Conservation (phyloP, 2,329 filamentous ascomycete species). For the Akanthomyces dipterigenus region DNA sequence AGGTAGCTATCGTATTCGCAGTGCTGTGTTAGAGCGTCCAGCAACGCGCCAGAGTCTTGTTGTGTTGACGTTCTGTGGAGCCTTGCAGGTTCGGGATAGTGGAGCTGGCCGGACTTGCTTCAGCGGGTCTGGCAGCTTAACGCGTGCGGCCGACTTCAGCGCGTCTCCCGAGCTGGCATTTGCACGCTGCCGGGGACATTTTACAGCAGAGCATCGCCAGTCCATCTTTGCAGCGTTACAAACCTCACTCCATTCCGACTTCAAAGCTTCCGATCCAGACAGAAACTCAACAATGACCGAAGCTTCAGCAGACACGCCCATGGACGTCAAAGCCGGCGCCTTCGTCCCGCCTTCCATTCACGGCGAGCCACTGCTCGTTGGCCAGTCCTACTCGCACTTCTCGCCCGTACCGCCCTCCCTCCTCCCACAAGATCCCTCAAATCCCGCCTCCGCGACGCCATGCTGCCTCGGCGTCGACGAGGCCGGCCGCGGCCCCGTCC, state of each 20-base stretch:
- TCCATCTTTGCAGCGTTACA: too few relatives aligned
- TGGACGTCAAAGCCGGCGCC: constrained; percentile 17
- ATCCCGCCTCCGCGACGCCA: constrained; percentile 26
- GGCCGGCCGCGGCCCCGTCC: constrained; percentile 87
- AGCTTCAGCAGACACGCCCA: constrained; percentile 17
- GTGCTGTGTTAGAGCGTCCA: background rate
- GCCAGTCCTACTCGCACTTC: constrained; percentile 65
- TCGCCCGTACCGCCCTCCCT: constrained; percentile 61
- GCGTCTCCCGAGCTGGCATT: background rate
- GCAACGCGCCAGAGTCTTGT: constrained; percentile 7
- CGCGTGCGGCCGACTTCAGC: constrained; percentile 2
- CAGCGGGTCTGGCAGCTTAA: constrained; percentile 5
- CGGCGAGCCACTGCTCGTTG: constrained; percentile 47
- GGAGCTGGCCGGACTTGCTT: background rate
- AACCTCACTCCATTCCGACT: too few relatives aligned
- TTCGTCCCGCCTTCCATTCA: constrained; percentile 69
- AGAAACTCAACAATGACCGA: constrained; percentile 31
- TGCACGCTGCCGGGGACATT: background rate
- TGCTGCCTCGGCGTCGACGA: constrained; percentile 89
- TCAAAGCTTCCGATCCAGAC: background rate
- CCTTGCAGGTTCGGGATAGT: constrained; percentile 3
- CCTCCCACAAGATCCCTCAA: constrained; percentile 33
- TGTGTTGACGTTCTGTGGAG: constrained; percentile 11
- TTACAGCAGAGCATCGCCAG: background rate
- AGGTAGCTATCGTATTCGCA: background rate